Evolutionary conservation across 108 stramenopile species (phyloP).

Genomic region (Parietichytrium sp.): DNA sequence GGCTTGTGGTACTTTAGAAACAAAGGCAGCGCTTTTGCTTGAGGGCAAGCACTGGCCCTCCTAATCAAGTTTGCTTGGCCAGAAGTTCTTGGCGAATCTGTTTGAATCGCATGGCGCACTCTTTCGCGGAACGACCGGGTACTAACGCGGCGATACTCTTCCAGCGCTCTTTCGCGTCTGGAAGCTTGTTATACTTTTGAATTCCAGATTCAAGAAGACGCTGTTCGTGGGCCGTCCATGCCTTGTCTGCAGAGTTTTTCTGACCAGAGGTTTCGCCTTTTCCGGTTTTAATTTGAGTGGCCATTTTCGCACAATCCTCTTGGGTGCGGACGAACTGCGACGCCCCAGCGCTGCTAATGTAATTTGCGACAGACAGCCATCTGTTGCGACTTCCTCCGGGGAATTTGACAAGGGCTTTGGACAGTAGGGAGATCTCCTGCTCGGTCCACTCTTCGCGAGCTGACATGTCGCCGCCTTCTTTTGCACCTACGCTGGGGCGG

Average conservation of each 20-base stretch:
- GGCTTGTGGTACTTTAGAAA: too few species aligned
- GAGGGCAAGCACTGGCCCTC: too few species aligned
- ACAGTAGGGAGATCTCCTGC: slow-evolving; percentile 81
- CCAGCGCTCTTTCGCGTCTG: slow-evolving; percentile 11
- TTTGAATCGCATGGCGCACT: slow-evolving; percentile 3
- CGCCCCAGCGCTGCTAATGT: slow-evolving; percentile 66
- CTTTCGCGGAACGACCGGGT: slow-evolving; percentile 1
- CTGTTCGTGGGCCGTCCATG: neutral
- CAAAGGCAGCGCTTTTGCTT: too few species aligned
- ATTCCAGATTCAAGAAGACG: neutral
- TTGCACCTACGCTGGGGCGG: too few species aligned
- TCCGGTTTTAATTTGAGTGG: neutral
- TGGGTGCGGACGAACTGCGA: slow-evolving; percentile 71
- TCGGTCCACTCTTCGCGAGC: too few species aligned
- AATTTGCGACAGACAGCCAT: slow-evolving; percentile 88
- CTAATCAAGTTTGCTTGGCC: too few species aligned
- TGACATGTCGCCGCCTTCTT: too few species aligned
- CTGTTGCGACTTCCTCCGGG: slow-evolving; percentile 85
- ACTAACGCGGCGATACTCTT: neutral
- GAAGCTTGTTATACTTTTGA: neutral
- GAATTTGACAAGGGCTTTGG: slow-evolving; percentile 89
- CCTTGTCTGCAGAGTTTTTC: neutral
- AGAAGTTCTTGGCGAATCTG: neutral
- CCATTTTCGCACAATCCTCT: slow-evolving; percentile 72
- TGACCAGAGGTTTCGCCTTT: neutral